Evolutionary conservation across 192 early-diverging fungal genomes (phyloP).

Genomic region (Bifiguratus adelaidae): DNA sequence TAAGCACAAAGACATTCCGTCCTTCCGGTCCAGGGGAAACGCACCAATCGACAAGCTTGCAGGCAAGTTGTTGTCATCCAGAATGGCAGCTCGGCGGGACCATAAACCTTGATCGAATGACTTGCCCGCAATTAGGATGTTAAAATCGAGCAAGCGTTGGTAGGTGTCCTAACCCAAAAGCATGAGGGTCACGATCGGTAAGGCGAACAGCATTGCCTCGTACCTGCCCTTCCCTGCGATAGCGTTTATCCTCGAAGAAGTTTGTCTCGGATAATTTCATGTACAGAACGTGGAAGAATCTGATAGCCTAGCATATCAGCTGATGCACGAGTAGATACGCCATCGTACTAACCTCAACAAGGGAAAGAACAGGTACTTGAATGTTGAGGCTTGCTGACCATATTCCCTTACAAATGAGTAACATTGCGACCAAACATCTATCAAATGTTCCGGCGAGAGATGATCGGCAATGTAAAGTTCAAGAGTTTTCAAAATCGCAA

Average conservation of each 20-base stretch:
- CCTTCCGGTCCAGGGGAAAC: too few relatives aligned
- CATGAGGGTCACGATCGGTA: neutral
- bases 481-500: slow-evolving; percentile 46
- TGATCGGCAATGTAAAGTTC: slow-evolving; percentile 46
- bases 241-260: slow-evolving; percentile 51
- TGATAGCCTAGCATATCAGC: slow-evolving; percentile 2
- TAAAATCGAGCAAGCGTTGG: slow-evolving; percentile 55
- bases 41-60: too few relatives aligned
- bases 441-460: slow-evolving; percentile 29
- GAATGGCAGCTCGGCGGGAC: slow-evolving; percentile 29
- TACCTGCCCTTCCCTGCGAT: slow-evolving; percentile 45
- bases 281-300: slow-evolving; percentile 43
- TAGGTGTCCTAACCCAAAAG: slow-evolving; percentile 25
- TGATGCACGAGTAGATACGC: neutral
- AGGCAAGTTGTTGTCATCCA: slow-evolving; percentile 20
- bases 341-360: slow-evolving; percentile 27
- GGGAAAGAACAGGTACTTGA: slow-evolving; percentile 50
- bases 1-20: too few relatives aligned
- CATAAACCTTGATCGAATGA: slow-evolving; percentile 65
- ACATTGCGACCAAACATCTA: slow-evolving; percentile 49
- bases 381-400: slow-evolving; percentile 34
- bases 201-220: neutral
- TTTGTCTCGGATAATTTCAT: slow-evolving; percentile 31
- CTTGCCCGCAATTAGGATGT: slow-evolving; percentile 63
- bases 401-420: slow-evolving; percentile 50